phyloP scores from a whole-genome alignment of 495 filamentous ascomycete species.

The Aspergillus biplanus region DNA sequence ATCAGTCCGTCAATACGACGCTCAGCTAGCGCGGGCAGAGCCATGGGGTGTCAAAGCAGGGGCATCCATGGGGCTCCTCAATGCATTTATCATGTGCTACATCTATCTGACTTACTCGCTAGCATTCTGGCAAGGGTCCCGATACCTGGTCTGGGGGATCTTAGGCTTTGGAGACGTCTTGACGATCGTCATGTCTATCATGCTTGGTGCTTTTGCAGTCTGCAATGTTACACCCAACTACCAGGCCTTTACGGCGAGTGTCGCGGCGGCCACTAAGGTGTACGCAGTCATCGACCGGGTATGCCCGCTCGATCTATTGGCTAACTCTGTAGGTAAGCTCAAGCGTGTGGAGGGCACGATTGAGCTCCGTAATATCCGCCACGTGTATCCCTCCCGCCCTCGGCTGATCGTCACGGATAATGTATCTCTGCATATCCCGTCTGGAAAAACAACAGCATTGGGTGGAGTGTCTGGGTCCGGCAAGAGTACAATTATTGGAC shows the following conservation, averaged over 20 bases:
- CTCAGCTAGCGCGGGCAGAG: too few relatives aligned
- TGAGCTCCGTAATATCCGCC: slow-evolving; percentile 57
- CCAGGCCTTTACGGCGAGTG: slow-evolving; percentile 60
- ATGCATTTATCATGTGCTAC: too few relatives aligned
- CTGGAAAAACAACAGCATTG: slow-evolving; percentile 64
- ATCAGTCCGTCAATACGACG: too few relatives aligned
- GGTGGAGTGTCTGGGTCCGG: slow-evolving; percentile 72
- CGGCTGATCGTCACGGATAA: slow-evolving; percentile 56
- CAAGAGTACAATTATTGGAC: slow-evolving; percentile 68
- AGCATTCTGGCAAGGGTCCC: too few relatives aligned
- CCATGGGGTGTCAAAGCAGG: too few relatives aligned
- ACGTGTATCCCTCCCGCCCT: slow-evolving; percentile 65
- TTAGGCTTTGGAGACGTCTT: too few relatives aligned
- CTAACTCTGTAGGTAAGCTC: slow-evolving; percentile 39
- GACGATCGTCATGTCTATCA: too few relatives aligned
- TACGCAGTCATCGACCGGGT: slow-evolving; percentile 54
- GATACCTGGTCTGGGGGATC: too few relatives aligned
- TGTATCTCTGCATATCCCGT: slow-evolving; percentile 56
- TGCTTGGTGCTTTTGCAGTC: too few relatives aligned
- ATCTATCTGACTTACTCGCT: too few relatives aligned
- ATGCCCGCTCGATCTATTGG: slow-evolving; percentile 53
- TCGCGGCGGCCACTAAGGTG: slow-evolving; percentile 56
- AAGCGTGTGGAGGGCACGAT: slow-evolving; percentile 45
- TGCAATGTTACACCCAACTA: slow-evolving; percentile 67
- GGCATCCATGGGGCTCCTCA: too few relatives aligned